Conservation (phyloP, 2,329 filamentous ascomycete genomes). For the Ascochyta clinopodiicola region DNA sequence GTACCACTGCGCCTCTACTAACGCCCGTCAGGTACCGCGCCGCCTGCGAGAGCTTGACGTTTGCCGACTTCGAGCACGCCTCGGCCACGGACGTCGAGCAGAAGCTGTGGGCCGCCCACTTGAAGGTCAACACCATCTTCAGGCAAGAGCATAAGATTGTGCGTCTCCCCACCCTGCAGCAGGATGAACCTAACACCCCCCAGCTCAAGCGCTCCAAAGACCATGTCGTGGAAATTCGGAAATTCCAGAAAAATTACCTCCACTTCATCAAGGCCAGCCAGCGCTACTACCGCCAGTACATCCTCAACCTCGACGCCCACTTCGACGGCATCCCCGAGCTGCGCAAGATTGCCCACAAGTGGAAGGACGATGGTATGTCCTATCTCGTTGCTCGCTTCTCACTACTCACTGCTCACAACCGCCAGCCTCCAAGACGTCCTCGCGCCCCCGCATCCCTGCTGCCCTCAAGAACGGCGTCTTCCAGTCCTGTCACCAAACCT, state of each 20-base stretch:
- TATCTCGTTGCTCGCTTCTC: conserved; percentile 22
- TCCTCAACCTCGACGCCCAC: conserved; percentile 73
- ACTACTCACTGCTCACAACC: conserved; percentile 40
- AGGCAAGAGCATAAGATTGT: conserved; percentile 61
- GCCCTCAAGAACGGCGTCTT: conserved; percentile 67
- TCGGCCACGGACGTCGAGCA: conserved; percentile 69
- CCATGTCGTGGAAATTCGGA: conserved; percentile 70
- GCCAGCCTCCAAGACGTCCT: conserved; percentile 38
- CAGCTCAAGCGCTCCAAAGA: conserved; percentile 59
- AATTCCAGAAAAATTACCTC: conserved; percentile 80
- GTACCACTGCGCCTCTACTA: conserved; percentile 18
- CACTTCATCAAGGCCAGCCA: conserved; percentile 87
- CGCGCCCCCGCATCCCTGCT: conserved; percentile 48
- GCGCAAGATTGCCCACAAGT: conserved; percentile 60
- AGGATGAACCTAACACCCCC: background rate
- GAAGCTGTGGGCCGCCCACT: conserved; percentile 80
- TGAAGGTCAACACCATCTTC: conserved; percentile 78
- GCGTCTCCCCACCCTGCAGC: conserved; percentile 7
- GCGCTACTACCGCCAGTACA: conserved; percentile 85
- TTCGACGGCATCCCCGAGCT: conserved; percentile 65
- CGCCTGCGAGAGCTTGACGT: conserved; percentile 74
- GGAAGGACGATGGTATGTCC: conserved; percentile 45
- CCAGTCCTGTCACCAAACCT: conserved; percentile 77
- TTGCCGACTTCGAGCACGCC: conserved; percentile 73
- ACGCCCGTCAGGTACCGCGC: conserved; percentile 66